These are phyloP conservation scores for Leishmania braziliensis DNA, from an alignment of 208 protist genomes.

Conservation along the genomic window DNA sequence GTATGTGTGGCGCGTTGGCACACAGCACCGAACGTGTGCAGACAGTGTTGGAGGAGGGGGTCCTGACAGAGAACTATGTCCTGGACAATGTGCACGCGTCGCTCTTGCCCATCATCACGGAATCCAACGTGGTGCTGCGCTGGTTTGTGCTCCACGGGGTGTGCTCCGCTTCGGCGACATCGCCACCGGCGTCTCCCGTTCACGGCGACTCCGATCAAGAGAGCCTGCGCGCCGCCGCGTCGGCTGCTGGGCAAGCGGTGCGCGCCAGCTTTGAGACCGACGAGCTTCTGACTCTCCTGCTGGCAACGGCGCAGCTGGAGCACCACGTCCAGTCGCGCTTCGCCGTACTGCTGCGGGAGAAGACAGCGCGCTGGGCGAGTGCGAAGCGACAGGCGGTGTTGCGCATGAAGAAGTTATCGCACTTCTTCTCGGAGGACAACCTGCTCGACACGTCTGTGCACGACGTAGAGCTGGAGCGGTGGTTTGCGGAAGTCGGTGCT, in stretches of 20 bases:
- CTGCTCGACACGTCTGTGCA: conserved; percentile 64
- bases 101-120: conserved; percentile 89
- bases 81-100: conserved; percentile 89
- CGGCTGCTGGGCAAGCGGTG: conserved; percentile 40
- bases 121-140: conserved; percentile 94
- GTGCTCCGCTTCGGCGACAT: conserved; percentile 9
- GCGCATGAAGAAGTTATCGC: conserved; percentile 74
- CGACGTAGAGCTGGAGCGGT: conserved; percentile 93
- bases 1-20: conserved; percentile 48
- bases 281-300: conserved; percentile 89
- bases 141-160: conserved; percentile 95
- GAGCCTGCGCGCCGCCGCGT: conserved; percentile 8
- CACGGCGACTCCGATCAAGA: conserved; percentile 19
- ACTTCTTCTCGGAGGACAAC: conserved; percentile 93
- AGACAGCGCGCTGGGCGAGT: conserved; percentile 88
- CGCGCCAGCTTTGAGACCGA: conserved; percentile 41
- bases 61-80: conserved; percentile 94
- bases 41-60: conserved; percentile 80
- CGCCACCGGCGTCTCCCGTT: not conserved
- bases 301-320: conserved; percentile 96
- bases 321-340: conserved; percentile 92
- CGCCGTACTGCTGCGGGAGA: conserved; percentile 83
- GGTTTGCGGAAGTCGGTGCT: conserved; percentile 91
- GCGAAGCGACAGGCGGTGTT: conserved; percentile 63
- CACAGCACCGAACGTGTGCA: conserved; percentile 43